phyloP scores from a whole-genome alignment of 2,329 filamentous ascomycete genomes.

The Ascocoryne sarcoides region DNA sequence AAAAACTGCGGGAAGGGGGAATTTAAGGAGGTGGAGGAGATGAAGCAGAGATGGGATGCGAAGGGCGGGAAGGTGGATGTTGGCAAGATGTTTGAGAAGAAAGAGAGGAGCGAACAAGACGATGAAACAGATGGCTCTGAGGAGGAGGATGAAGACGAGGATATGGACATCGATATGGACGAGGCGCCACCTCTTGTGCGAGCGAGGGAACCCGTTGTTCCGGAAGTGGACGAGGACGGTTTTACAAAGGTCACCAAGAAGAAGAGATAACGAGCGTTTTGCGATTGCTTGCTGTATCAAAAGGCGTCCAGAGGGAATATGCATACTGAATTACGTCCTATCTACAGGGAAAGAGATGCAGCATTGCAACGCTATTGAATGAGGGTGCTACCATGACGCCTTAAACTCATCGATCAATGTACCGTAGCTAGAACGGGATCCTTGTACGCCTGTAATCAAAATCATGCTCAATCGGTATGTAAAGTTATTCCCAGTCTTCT shows the following conservation, averaged over 20 bases:
- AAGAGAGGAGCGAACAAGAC: conserved; percentile 49
- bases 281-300: conserved; percentile 5
- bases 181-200: conserved; percentile 56
- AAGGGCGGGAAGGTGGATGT: conserved; percentile 49
- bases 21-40: conserved; percentile 52
- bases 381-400: conserved; percentile 13
- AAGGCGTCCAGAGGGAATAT: conserved; percentile 18
- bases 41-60: conserved; percentile 55
- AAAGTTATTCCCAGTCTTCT: conserved; percentile 63
- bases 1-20: conserved; percentile 56
- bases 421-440: neutral
- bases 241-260: conserved; percentile 68
- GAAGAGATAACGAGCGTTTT: conserved; percentile 34
- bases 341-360: conserved; percentile 2
- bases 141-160: conserved; percentile 44
- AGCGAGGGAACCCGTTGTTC: conserved; percentile 53
- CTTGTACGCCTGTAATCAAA: conserved; percentile 14
- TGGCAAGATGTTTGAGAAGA: conserved; percentile 36
- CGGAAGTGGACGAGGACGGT: conserved; percentile 72
- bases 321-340: conserved; percentile 6
- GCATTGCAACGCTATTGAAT: conserved; percentile 3
- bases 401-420: conserved; percentile 1
- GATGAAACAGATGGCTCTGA: conserved; percentile 43
- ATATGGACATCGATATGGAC: conserved; percentile 56
- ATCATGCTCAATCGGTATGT: neutral